Evolutionary conservation across 169 alveolate species (phyloP), one percentile per base, ranked within the genome.

Genomic region (Eimeria brunetti): DNA sequence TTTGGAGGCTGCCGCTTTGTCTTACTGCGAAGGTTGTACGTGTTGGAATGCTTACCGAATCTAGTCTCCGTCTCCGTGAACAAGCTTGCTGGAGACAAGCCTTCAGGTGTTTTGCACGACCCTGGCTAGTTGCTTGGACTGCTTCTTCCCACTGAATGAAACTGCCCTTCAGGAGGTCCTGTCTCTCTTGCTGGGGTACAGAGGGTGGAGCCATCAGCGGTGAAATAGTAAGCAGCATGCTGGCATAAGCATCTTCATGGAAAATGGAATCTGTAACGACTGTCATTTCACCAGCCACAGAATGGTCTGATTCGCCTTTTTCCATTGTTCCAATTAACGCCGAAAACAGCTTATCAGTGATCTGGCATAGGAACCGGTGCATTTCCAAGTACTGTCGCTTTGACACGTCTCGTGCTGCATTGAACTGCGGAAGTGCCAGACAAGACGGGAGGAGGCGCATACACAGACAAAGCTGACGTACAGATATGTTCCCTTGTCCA

Each of bases 151-250:
- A 81, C 36, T 81, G 89, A 46, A 41, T 58, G 62, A 81, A 33
- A 81, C 71, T 81, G 69, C 51, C n/a, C 6, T 81, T 53, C 38
- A 81, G 67, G 51, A 81, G 49, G 3, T 46, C 89, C 24, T 44
- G 89, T 18, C 89, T 27, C 49, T 81, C 89, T 9, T 27, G 30
- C 11, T 6, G 51, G 11, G 89, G 16, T 20, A 81, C 51, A 30
- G 71, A 81, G 49, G 89, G 67, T 81, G 89, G 89, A 27, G 89
- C 89, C 64, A 81, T 81, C n/a, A 81, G 46, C 44, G 89, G 89
- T 5, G 89, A 81, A 58, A 81, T 51, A 18, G 49, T 30, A 22
- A 58, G 49, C 1, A 80, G 44, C 22, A 80, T 12, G 67, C 60
- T 20, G 56, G 49, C 30, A 53, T 46, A 80, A 1, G 89, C 67